Percentiles rank a stretch among this genome's conserved stretches.
These are phyloP conservation scores for Thecamonas trahens DNA, from an alignment of 78 protist species.

Conservation along the genomic window DNA sequence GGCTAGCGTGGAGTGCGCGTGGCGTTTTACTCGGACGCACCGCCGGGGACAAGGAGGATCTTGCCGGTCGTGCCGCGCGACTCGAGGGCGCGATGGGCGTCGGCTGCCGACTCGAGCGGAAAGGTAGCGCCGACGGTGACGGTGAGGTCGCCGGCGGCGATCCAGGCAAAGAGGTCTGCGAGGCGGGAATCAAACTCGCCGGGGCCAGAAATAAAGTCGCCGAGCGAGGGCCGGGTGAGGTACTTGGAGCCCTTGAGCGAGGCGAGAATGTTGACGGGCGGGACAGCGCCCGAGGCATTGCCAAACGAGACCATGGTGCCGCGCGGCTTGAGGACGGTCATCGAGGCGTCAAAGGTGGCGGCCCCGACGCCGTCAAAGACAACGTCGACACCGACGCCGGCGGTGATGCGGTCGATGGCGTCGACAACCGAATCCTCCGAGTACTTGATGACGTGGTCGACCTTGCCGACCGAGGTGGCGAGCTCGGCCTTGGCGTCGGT, in stretches of 20 bases:
- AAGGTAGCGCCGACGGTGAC: not conserved
- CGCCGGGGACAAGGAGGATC: no score
- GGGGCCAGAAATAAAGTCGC: slow-evolving; percentile 21
- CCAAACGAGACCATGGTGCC: slow-evolving; percentile 62
- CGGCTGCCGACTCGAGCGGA: slow-evolving; percentile 12
- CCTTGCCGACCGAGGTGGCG: slow-evolving; percentile 32
- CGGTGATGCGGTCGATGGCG: not conserved
- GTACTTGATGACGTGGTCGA: slow-evolving; percentile 51
- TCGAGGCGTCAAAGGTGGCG: slow-evolving; percentile 36
- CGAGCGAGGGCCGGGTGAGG: slow-evolving; percentile 54
- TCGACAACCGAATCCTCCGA: slow-evolving; percentile 11
- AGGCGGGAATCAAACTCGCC: slow-evolving; percentile 13
- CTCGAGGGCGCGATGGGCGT: slow-evolving; percentile 36
- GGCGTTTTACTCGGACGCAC: no score
- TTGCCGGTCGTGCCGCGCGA: no score
- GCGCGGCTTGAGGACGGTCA: slow-evolving; percentile 32
- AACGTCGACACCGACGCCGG: slow-evolving; percentile 48
- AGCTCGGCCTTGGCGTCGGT: slow-evolving; percentile 46
- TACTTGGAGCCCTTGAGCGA: slow-evolving; percentile 38
- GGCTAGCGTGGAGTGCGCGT: no score
- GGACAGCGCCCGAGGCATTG: slow-evolving; percentile 60
- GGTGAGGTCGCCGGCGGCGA: slow-evolving; percentile 6
- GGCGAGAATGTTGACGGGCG: slow-evolving; percentile 44
- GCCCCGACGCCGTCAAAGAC: slow-evolving; percentile 71
- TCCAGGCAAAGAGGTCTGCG: slow-evolving; percentile 9